These are phyloP conservation scores for Afroboletus lepidellus DNA, from an alignment of 1,284 basidiomycete species.

Conservation along the genomic window DNA sequence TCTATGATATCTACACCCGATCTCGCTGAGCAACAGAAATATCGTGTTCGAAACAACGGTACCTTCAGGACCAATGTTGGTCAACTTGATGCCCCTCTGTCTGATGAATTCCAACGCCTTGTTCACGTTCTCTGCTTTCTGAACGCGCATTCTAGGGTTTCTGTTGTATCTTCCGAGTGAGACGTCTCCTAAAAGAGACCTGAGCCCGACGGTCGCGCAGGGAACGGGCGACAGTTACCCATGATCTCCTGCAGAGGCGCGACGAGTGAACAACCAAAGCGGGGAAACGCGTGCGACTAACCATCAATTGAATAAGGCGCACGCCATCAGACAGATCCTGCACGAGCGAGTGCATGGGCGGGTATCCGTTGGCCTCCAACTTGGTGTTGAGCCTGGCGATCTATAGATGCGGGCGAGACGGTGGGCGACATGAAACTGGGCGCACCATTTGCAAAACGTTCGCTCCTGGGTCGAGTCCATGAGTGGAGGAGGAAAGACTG, in stretches of 20 bases:
- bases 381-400: slow-evolving; percentile 87
- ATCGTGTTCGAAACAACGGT: slow-evolving; percentile 3
- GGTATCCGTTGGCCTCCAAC: slow-evolving; percentile 80
- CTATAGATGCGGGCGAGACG: background rate
- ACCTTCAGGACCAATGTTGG: slow-evolving; percentile 97
- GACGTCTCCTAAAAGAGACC: slow-evolving; percentile 63
- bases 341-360: slow-evolving; percentile 89
- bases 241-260: slow-evolving; percentile 76
- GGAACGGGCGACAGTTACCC: slow-evolving; percentile 49
- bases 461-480: slow-evolving; percentile 40
- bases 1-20: slow-evolving; percentile 85
- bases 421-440: background rate
- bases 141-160: slow-evolving; percentile 87
- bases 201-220: slow-evolving; percentile 11
- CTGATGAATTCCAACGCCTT: slow-evolving; percentile 95
- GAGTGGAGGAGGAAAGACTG: background rate
- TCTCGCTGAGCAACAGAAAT: slow-evolving; percentile 9
- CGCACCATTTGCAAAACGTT: slow-evolving; percentile 87
- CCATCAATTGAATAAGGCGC: slow-evolving; percentile 90
- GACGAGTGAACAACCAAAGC: background rate
- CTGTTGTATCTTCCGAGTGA: slow-evolving; percentile 91
- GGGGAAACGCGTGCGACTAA: slow-evolving; percentile 36
- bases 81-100: slow-evolving; percentile 91
- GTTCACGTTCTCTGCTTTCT: slow-evolving; percentile 98
- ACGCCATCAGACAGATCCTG: slow-evolving; percentile 94